These are phyloP conservation scores for Colletotrichum viniferum DNA, from an alignment of 2,329 filamentous ascomycete species.

Conservation along the genomic window DNA sequence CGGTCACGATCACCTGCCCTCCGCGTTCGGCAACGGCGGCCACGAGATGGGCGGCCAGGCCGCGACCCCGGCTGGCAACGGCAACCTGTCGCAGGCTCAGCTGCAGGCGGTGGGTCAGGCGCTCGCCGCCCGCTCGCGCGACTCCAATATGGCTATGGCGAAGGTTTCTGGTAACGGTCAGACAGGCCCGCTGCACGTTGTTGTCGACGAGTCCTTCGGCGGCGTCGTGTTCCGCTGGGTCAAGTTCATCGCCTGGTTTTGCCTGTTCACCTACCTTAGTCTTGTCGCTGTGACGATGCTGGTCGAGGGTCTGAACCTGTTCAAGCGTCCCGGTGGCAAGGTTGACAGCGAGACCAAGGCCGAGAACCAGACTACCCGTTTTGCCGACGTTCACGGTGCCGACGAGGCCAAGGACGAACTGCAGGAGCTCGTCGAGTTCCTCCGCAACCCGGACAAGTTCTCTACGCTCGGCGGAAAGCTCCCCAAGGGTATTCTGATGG, in stretches of 20 bases:
- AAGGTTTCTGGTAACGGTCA: conserved; percentile 65
- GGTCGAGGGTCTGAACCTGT: conserved; percentile 78
- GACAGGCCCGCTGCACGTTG: conserved; percentile 88
- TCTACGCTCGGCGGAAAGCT: conserved; percentile 94
- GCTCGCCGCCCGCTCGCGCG: conserved; percentile 72
- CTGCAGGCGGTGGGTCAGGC: conserved; percentile 83
- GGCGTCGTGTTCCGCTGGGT: conserved; percentile 87
- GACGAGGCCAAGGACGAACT: conserved; percentile 98
- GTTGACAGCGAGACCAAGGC: conserved; percentile 87
- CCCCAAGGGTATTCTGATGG: conserved; percentile 93
- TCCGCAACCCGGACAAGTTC: conserved; percentile 92
- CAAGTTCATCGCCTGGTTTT: conserved; percentile 83
- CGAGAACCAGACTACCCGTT: conserved; percentile 89
- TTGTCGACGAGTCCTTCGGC: conserved; percentile 88
- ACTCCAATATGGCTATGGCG: conserved; percentile 66
- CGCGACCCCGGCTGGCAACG: conserved; percentile 31
- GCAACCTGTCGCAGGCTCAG: conserved; percentile 62
- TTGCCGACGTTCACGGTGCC: conserved; percentile 93
- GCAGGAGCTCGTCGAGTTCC: conserved; percentile 94
- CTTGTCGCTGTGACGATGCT: conserved; percentile 81
- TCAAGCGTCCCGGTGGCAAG: conserved; percentile 78
- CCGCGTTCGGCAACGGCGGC: conserved; percentile 22
- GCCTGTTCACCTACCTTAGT: conserved; percentile 77
- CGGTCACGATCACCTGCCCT: conserved; percentile 3
- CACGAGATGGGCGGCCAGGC: conserved; percentile 28